phyloP scores from a whole-genome alignment of 345 rosid genomes.

The Populus nigra region DNA sequence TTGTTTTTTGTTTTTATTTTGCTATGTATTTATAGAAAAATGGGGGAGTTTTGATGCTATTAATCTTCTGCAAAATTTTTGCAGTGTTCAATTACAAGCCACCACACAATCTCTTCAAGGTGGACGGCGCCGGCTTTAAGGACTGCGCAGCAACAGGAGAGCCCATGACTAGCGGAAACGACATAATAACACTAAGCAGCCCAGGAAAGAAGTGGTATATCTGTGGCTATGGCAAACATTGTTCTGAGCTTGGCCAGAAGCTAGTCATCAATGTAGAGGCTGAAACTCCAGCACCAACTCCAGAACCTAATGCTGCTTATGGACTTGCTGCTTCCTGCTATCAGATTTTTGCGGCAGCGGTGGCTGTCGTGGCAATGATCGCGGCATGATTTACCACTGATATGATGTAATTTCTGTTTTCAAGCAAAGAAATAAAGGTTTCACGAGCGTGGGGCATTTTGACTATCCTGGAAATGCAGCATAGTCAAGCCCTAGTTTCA shows the following conservation, averaged over 20 bases:
- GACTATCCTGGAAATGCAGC: background rate
- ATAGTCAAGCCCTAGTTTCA: background rate
- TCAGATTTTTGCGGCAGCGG: background rate
- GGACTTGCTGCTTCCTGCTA: background rate
- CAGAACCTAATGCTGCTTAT: background rate
- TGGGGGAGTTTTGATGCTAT: background rate
- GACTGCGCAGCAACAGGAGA: slow-evolving; percentile 16
- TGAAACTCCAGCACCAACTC: slow-evolving; percentile 9
- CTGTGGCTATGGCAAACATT: slow-evolving; percentile 37
- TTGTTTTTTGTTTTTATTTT: background rate
- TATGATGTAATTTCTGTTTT: background rate
- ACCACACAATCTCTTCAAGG: slow-evolving; percentile 38
- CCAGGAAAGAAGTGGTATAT: slow-evolving; percentile 49
- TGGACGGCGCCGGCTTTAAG: slow-evolving; percentile 27
- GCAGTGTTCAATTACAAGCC: slow-evolving; percentile 37
- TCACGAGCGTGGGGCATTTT: background rate
- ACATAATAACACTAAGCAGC: slow-evolving; percentile 23
- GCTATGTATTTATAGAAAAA: background rate
- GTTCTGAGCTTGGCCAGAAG: slow-evolving; percentile 29
- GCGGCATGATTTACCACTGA: background rate
- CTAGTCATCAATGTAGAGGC: slow-evolving; percentile 25
- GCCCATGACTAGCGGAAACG: slow-evolving; percentile 26
- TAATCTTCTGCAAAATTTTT: background rate
- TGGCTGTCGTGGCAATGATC: background rate
- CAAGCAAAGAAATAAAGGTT: background rate